Conservation (phyloP, 257 asterid genomes). For the Plantago ovata region DNA sequence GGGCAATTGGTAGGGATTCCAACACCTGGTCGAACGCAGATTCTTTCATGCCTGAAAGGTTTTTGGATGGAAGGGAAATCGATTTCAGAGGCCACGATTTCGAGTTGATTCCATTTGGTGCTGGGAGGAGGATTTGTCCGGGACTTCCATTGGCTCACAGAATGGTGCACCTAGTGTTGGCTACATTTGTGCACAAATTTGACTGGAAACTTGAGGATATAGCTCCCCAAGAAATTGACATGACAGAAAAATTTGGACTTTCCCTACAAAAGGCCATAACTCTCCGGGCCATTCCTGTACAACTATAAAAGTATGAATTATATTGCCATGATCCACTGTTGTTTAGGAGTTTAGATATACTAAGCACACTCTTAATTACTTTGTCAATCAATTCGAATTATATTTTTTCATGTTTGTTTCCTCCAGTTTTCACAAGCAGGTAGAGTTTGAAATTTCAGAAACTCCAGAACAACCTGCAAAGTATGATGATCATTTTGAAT, state of each 20-base stretch:
- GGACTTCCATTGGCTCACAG: slow-evolving; percentile 18
- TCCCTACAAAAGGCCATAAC: slow-evolving; percentile 20
- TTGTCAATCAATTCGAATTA: too few species aligned
- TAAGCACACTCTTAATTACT: too few species aligned
- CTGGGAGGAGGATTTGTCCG: slow-evolving; percentile 14
- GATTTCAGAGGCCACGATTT: slow-evolving; percentile 1
- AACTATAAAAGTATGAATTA: too few species aligned
- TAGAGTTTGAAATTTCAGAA: too few species aligned
- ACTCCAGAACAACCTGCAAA: too few species aligned
- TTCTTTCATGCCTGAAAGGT: slow-evolving; percentile 4
- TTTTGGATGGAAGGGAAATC: not conserved
- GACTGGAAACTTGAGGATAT: slow-evolving; percentile 14
- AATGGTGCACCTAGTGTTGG: slow-evolving; percentile 17
- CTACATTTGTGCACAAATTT: slow-evolving; percentile 5
- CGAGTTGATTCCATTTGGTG: slow-evolving; percentile 11
- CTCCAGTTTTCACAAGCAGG: too few species aligned
- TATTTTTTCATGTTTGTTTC: too few species aligned
- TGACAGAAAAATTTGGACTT: slow-evolving; percentile 21
- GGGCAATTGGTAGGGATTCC: slow-evolving; percentile 6
- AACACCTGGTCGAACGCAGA: slow-evolving; percentile 10
- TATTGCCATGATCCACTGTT: not conserved
- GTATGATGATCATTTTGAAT: too few species aligned
- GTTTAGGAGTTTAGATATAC: too few species aligned
- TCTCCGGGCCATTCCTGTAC: slow-evolving; percentile 13
- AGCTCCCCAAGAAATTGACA: slow-evolving; percentile 13